phyloP scores from a whole-genome alignment of 345 rosid species.

The Syzygium oleosum region DNA sequence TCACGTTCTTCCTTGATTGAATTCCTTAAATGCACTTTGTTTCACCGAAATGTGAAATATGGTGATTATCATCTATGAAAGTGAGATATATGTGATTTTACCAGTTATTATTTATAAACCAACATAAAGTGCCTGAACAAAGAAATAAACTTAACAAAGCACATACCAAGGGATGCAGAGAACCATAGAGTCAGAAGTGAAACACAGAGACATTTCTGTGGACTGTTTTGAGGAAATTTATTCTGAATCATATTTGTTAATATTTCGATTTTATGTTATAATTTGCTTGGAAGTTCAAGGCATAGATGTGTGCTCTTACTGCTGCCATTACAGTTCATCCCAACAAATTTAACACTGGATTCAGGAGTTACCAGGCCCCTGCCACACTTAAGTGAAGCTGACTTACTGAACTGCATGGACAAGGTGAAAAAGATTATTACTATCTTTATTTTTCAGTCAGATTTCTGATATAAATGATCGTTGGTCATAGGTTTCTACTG shows the following conservation, averaged over 20 bases:
- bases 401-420: conserved; percentile 91
- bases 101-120: not conserved
- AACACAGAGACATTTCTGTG: not conserved
- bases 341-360: conserved; percentile 78
- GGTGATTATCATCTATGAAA: not conserved
- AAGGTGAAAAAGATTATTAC: conserved; percentile 42
- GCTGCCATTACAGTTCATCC: conserved; percentile 58
- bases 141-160: not conserved
- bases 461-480: not conserved
- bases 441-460: not conserved
- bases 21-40: not conserved
- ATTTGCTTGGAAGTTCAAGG: not conserved
- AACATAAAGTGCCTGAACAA: not conserved
- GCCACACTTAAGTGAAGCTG: conserved; percentile 89
- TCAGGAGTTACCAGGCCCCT: conserved; percentile 94
- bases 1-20: not conserved
- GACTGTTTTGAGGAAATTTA: not conserved
- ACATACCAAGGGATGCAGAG: not conserved
- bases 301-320: conserved; percentile 3
- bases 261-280: not conserved
- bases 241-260: not conserved
- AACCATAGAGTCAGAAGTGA: not conserved
- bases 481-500: not conserved
- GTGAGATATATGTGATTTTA: not conserved
- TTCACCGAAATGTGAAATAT: not conserved